Conservation (phyloP, 1,139 yeast species). For the Scheffersomyces quercinus region DNA sequence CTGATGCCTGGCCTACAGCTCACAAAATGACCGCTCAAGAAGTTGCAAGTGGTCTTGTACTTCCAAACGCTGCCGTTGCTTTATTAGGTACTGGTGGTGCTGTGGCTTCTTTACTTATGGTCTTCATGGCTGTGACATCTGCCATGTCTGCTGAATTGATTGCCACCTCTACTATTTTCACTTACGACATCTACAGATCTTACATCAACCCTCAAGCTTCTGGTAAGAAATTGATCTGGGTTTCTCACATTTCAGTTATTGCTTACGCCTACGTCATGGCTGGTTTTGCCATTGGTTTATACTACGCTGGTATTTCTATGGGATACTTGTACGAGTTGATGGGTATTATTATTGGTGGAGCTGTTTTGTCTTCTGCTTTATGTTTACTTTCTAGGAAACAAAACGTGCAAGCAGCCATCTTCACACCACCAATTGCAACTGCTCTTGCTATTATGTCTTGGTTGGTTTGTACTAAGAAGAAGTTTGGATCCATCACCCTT, state of each 20-base stretch:
- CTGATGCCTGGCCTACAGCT: constrained; percentile 78
- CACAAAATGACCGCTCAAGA: constrained; percentile 61
- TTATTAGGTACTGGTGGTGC: constrained; percentile 87
- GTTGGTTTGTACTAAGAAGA: constrained; percentile 59
- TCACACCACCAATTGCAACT: constrained; percentile 64
- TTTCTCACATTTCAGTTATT: constrained; percentile 68
- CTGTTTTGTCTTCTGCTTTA: constrained; percentile 74
- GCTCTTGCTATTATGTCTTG: constrained; percentile 63
- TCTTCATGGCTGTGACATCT: constrained; percentile 81
- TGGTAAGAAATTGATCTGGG: constrained; percentile 66
- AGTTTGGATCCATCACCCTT: constrained; percentile 56
- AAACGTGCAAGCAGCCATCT: constrained; percentile 59
- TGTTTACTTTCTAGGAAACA: constrained; percentile 71
- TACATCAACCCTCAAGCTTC: constrained; percentile 77
- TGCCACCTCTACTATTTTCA: constrained; percentile 80
- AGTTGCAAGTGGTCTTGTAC: constrained; percentile 76
- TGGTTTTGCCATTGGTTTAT: constrained; percentile 77
- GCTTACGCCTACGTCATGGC: constrained; percentile 72
- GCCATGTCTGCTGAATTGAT: constrained; percentile 87
- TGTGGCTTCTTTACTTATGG: constrained; percentile 69
- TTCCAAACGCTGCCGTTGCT: constrained; percentile 86
- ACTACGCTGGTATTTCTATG: constrained; percentile 81
- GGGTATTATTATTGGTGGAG: constrained; percentile 86
- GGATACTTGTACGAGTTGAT: constrained; percentile 83
- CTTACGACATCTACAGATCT: constrained; percentile 80